Evolutionary conservation across 2,329 filamentous ascomycete species (phyloP).

Genomic region (Clonostachys chloroleuca): DNA sequence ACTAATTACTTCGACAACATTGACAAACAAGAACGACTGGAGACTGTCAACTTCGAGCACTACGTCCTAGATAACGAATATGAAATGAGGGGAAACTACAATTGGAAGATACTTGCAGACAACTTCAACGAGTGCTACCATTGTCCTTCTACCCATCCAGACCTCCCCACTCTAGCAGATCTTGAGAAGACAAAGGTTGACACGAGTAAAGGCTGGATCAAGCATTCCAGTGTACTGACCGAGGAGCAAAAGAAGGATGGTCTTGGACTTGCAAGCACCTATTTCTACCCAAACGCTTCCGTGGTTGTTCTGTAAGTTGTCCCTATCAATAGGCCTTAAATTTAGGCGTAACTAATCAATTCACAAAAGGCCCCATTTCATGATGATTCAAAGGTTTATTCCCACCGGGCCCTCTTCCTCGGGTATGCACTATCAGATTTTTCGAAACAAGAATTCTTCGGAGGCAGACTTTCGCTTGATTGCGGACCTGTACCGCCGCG

Average conservation of each 20-base stretch:
- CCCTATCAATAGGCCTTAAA: neutral
- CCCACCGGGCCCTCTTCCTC: slow-evolving; percentile 45
- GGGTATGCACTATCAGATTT: slow-evolving; percentile 59
- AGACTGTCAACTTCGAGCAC: slow-evolving; percentile 41
- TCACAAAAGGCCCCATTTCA: slow-evolving; percentile 47
- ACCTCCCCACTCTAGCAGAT: slow-evolving; percentile 51
- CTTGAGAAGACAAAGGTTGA: slow-evolving; percentile 49
- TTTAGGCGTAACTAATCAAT: neutral
- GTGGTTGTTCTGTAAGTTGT: slow-evolving; percentile 42
- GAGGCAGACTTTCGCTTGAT: slow-evolving; percentile 54
- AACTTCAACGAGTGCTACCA: slow-evolving; percentile 67
- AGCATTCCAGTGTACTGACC: slow-evolving; percentile 41
- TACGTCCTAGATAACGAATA: slow-evolving; percentile 54
- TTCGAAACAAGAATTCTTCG: slow-evolving; percentile 54
- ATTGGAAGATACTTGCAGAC: slow-evolving; percentile 58
- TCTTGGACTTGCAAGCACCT: slow-evolving; percentile 38
- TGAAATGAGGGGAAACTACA: slow-evolving; percentile 52
- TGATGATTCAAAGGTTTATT: slow-evolving; percentile 60
- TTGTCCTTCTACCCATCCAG: slow-evolving; percentile 54
- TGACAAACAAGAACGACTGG: slow-evolving; percentile 38
- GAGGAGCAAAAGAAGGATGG: slow-evolving; percentile 42
- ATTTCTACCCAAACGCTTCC: slow-evolving; percentile 46
- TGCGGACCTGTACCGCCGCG: slow-evolving; percentile 55
- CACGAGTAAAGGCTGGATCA: slow-evolving; percentile 40
- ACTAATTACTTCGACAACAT: slow-evolving; percentile 43